phyloP scores from a whole-genome alignment of 129 eudicot genomes.

The Dittrichia graveolens region DNA sequence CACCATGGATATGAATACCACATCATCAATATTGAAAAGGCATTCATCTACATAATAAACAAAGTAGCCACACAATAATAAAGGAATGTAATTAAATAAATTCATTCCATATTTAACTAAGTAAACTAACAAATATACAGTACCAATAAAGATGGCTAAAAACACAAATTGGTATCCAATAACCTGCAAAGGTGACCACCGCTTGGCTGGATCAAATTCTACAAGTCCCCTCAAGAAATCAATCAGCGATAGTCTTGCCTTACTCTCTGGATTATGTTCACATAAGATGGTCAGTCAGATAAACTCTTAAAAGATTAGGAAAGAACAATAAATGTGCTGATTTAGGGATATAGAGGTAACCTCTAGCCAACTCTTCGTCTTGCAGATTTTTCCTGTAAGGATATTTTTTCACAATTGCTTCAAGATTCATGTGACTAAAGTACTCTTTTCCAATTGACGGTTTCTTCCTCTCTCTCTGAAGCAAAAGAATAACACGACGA shows the following conservation, averaged over 20 bases:
- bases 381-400: slow-evolving; percentile 80
- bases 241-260: slow-evolving; percentile 74
- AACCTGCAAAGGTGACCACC: slow-evolving; percentile 99
- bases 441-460: slow-evolving; percentile 93
- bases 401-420: slow-evolving; percentile 75
- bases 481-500: slow-evolving; percentile 23
- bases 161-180: slow-evolving; percentile 3
- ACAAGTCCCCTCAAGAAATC: slow-evolving; percentile 98
- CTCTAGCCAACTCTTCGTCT: slow-evolving; percentile 75
- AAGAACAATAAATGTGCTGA: background rate
- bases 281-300: slow-evolving; percentile 19
- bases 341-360: slow-evolving; percentile 38
- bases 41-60: slow-evolving; percentile 3
- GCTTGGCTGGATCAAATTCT: slow-evolving; percentile 93
- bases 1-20: slow-evolving; percentile 25
- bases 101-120: no score
- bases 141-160: background rate
- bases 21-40: slow-evolving; percentile 14
- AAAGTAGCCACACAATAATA: slow-evolving; percentile 1
- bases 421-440: slow-evolving; percentile 83
- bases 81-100: no score
- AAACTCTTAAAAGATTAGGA: background rate
- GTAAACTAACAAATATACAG: no score
- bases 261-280: slow-evolving; percentile 60
- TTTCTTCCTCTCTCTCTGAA: slow-evolving; percentile 81